Conservation (phyloP, 106 monocot species). For the Platanthera zijinensis region DNA sequence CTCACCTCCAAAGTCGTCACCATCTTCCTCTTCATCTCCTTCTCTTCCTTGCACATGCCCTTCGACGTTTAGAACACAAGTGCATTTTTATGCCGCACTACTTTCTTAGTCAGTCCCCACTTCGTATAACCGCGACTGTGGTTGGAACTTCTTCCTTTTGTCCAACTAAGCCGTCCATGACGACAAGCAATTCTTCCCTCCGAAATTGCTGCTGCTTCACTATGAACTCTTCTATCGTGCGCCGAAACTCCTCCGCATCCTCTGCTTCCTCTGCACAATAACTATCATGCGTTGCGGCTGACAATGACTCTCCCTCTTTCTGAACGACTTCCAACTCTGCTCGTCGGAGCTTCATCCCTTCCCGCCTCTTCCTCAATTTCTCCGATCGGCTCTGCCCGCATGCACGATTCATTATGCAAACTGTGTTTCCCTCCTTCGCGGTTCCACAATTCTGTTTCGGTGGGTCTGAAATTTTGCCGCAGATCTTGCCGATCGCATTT, state of each 20-base stretch:
- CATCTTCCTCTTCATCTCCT: too few relatives aligned
- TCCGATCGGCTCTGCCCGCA: slow-evolving; percentile 1
- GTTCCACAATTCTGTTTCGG: not conserved
- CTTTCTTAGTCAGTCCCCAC: too few relatives aligned
- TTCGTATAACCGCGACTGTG: too few relatives aligned
- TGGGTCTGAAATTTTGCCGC: not conserved
- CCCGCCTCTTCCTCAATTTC: not conserved
- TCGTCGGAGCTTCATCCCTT: not conserved
- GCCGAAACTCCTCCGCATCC: slow-evolving; percentile 6
- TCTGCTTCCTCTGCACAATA: not conserved
- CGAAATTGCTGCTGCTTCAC: slow-evolving; percentile 8
- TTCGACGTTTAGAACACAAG: too few relatives aligned
- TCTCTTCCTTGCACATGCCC: too few relatives aligned
- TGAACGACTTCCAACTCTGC: not conserved
- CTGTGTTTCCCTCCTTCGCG: not conserved
- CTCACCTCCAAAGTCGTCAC: too few relatives aligned
- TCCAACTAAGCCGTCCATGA: not conserved
- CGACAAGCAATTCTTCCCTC: slow-evolving; percentile 3
- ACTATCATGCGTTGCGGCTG: not conserved
- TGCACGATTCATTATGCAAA: not conserved
- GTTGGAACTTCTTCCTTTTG: not conserved
- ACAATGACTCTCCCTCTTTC: not conserved
- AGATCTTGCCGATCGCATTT: not conserved
- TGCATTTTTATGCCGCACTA: too few relatives aligned
- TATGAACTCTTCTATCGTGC: slow-evolving; percentile 8